Evolutionary conservation across 148 eudicot species (phyloP), one percentile per base, ranked within the genome.

Genomic region (Camellia granthamiana): DNA sequence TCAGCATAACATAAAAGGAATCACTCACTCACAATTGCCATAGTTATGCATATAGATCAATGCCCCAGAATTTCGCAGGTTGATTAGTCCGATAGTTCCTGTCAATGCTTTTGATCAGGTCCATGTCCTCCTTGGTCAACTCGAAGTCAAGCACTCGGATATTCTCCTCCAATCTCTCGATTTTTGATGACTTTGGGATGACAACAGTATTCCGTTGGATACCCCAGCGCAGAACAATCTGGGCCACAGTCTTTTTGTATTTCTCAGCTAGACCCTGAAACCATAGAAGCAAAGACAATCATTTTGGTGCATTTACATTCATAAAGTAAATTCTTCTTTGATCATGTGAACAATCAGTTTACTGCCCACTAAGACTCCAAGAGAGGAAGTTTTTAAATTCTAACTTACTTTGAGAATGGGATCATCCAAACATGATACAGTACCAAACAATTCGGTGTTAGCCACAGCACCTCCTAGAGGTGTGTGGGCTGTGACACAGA

Each of bases 401-500:
- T 30, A 58, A 83, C 84, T 75, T 85, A 93, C 98, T 86, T 95
- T 85, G 10, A 95, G 92, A 71, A 88, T 86, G 44, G 97, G 91
- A 87, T 95, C 98, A 9, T 93, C 98, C 88, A 95, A 82, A 76
- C 98, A 95, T 19, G 98, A 95, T 0, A 93, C 96, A 0, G 97
- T 76, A 77, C 98, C 97, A 56, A 95, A 95, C 98, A 93, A 95
- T 70, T 95, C 98, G 0, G 89, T 82, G 79, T 95, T 95, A 69
- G 98, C 97, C 72, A 85, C 78, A 46, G 98, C 88, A 47, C 98
- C 98, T 14, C 98, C 98, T 41, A 95, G 86, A 46, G 98, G 98
- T n/a, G 98, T 95, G 83, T 95, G 98, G 52, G 96, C 98, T 0
- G 97, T 95, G 56, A 95, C 92, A 81, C 90, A 87, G 69, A 95